Evolutionary conservation across 768 basidiomycete genomes (phyloP), one percentile per base, ranked within the genome.

Genomic region (Trametes cingulata): DNA sequence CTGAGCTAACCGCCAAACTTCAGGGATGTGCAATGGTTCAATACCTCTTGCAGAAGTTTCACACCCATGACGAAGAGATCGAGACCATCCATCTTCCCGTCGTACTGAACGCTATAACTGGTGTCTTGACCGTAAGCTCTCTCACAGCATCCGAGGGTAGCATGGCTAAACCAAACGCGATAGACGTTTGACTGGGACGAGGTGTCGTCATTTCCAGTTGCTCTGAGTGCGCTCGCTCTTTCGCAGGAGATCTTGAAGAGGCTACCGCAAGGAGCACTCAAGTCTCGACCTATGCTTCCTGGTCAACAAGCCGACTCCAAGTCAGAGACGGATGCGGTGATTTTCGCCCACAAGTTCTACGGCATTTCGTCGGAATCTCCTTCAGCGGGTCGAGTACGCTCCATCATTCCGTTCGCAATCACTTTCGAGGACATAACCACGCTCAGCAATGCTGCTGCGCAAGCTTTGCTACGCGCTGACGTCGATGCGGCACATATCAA

Each of bases 11-110:
- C 20, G 10, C 36, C 35, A 46, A 5, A 40, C 6, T 3, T 3
- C 62, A 94, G 91, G 83, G 85, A 9, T 79, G 91, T 40, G 75
- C 77, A 13, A 82, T 98, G 70, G 77, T 87, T 0, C 71, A 78
- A 8, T 97, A 95, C 73, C 77, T 96, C 45, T 75, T 98, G 7
- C 77, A 77, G 25, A 83, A 85, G 1, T 90, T 97, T 68, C 81
- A 86, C 12, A 70, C 79, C 1, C 91, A 93, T 67, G 96, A 98
- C 65, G 94, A 98, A 61, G 96, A 97, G 69, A 83, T 91, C 24
- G 85, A 84, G 67, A 82, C 77, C 3, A 78, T 94, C 27, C 93
- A 96, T 72, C 74, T 95, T 12, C 95, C 96, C 0, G 73, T 94
- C 42, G 77, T 93, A 14, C 88, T 95, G 58, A 77, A 85, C 2